Conservation (phyloP, 345 rosid species). For the Aurinia saxatilis region DNA sequence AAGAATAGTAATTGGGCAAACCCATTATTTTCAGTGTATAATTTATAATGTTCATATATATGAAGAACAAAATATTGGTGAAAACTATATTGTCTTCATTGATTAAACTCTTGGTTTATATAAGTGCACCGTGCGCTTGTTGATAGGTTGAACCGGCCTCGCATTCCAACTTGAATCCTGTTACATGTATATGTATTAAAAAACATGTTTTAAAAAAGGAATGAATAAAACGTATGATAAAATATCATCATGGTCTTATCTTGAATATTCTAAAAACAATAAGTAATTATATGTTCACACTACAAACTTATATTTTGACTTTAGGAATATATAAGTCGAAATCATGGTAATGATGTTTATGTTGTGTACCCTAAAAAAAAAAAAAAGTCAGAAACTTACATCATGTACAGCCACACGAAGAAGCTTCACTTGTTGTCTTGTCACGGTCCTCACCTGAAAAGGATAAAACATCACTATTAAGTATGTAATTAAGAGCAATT, state of each 20-base stretch:
- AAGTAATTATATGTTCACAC: not conserved
- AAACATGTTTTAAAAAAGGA: no score
- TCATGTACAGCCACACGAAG: no score
- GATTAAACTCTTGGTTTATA: constrained; percentile 17
- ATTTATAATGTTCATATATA: not conserved
- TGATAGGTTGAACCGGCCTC: constrained; percentile 25
- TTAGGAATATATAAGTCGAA: no score
- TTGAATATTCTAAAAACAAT: not conserved
- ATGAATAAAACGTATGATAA: not conserved
- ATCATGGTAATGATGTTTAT: no score
- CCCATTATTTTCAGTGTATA: not conserved
- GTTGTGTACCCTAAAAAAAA: no score
- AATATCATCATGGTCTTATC: not conserved
- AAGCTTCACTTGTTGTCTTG: constrained; percentile 48
- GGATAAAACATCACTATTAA: not conserved
- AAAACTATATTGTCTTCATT: not conserved
- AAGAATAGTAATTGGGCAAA: not conserved
- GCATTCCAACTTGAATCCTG: constrained; percentile 16
- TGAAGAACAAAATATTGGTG: no score
- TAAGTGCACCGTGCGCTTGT: constrained; percentile 14
- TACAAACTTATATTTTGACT: not conserved
- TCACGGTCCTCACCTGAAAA: constrained; percentile 39
- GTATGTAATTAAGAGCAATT: no score
- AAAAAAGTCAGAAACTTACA: constrained; percentile 45
- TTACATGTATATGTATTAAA: not conserved